phyloP scores from a whole-genome alignment of 768 basidiomycete genomes.

The Leccinum truebloodii region DNA sequence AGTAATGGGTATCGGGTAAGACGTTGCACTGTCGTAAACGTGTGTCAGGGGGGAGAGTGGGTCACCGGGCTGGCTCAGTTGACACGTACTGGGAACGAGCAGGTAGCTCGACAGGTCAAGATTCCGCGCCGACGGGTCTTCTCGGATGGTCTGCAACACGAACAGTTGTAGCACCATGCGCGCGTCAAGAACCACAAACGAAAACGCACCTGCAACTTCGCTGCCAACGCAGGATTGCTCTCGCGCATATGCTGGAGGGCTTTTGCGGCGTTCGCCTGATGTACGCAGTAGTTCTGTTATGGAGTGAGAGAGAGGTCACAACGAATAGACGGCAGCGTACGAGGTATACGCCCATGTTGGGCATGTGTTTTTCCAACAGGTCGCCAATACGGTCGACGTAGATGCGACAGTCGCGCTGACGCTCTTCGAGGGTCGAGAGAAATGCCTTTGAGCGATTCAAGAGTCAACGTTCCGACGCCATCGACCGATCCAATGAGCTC shows the following conservation, averaged over 20 bases:
- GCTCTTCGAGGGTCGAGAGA: slow-evolving; percentile 84
- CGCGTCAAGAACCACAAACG: slow-evolving; percentile 4
- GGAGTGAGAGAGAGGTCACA: neutral
- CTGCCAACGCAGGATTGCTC: slow-evolving; percentile 61
- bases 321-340: slow-evolving; percentile 37
- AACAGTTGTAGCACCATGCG: neutral
- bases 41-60: neutral
- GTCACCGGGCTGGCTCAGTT: neutral
- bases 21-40: slow-evolving; percentile 73
- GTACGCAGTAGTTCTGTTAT: slow-evolving; percentile 41
- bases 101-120: slow-evolving; percentile 90
- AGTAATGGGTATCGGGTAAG: slow-evolving; percentile 93
- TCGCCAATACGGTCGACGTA: slow-evolving; percentile 91
- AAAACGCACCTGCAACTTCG: slow-evolving; percentile 61
- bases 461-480: neutral
- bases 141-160: slow-evolving; percentile 63
- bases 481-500: neutral
- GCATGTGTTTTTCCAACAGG: slow-evolving; percentile 71
- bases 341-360: slow-evolving; percentile 79
- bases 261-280: slow-evolving; percentile 78
- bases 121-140: slow-evolving; percentile 75
- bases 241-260: slow-evolving; percentile 73
- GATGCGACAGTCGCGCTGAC: slow-evolving; percentile 88
- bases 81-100: slow-evolving; percentile 78
- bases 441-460: slow-evolving; percentile 53